phyloP scores from a whole-genome alignment of 2,329 filamentous ascomycete species.

The Hypocrella siamensis region DNA sequence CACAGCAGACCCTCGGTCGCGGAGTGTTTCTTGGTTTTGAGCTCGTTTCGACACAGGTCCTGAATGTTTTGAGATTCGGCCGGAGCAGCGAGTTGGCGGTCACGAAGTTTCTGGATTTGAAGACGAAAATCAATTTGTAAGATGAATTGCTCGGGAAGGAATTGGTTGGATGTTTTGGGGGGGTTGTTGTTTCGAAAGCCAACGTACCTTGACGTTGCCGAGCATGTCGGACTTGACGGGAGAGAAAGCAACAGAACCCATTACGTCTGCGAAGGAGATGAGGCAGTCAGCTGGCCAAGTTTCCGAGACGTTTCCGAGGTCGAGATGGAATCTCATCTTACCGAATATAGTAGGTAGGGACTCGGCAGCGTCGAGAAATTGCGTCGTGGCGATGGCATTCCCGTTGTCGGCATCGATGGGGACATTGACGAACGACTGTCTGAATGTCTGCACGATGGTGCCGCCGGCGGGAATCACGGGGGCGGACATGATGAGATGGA shows the following conservation, averaged over 20 bases:
- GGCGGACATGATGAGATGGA: slow-evolving; percentile 31
- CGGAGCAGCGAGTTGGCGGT: slow-evolving; percentile 65
- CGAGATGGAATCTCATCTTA: slow-evolving; percentile 16
- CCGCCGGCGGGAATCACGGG: slow-evolving; percentile 41
- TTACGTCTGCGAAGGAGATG: slow-evolving; percentile 30
- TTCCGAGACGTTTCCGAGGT: not conserved
- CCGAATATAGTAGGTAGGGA: slow-evolving; percentile 77
- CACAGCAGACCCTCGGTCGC: slow-evolving; percentile 85
- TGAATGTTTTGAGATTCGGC: slow-evolving; percentile 72
- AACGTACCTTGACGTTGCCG: slow-evolving; percentile 78
- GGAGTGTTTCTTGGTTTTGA: slow-evolving; percentile 75
- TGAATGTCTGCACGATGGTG: slow-evolving; percentile 77
- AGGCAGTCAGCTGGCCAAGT: not conserved
- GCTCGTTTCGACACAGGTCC: slow-evolving; percentile 69
- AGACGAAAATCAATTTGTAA: not conserved
- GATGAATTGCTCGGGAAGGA: not conserved
- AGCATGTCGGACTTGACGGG: slow-evolving; percentile 85
- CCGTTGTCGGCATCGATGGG: slow-evolving; percentile 57
- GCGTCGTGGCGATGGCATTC: slow-evolving; percentile 64
- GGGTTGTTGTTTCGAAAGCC: too few relatives aligned
- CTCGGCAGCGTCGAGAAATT: slow-evolving; percentile 88
- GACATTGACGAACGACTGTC: slow-evolving; percentile 72
- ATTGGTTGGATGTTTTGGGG: too few relatives aligned
- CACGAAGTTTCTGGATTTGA: slow-evolving; percentile 61
- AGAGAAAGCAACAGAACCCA: slow-evolving; percentile 62